phyloP scores from a whole-genome alignment of 2,329 filamentous ascomycete genomes.

The Phialophora macrospora region DNA sequence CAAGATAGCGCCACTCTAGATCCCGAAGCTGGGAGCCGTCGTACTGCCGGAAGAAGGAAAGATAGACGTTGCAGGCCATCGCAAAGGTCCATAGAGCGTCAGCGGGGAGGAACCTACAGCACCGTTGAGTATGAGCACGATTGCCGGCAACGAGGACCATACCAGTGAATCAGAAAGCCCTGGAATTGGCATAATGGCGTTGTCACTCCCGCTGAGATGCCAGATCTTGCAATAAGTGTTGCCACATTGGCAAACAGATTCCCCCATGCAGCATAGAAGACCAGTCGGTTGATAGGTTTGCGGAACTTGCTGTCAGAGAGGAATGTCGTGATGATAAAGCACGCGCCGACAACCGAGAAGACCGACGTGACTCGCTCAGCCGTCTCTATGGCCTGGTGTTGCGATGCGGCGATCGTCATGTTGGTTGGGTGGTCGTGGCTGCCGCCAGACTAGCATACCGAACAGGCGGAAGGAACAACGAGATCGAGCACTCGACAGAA shows the following conservation, averaged over 20 bases:
- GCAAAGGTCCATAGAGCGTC: constrained; percentile 77
- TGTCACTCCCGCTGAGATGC: constrained; percentile 55
- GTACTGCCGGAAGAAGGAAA: constrained; percentile 78
- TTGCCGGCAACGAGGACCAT: constrained; percentile 42
- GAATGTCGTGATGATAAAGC: constrained; percentile 75
- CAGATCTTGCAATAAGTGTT: constrained; percentile 72
- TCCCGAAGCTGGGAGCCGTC: constrained; percentile 66
- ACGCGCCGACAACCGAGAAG: constrained; percentile 71
- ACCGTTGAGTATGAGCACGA: background rate
- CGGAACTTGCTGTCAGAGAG: constrained; percentile 70
- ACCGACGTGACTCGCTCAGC: constrained; percentile 72
- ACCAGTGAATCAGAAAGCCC: constrained; percentile 82
- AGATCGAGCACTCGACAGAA: background rate
- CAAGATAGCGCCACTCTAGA: constrained; percentile 73
- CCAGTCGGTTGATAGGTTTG: constrained; percentile 83
- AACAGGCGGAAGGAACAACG: constrained; percentile 4
- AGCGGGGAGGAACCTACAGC: constrained; percentile 72
- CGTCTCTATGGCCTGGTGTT: constrained; percentile 62
- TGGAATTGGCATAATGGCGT: constrained; percentile 74
- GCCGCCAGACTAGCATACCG: constrained; percentile 9
- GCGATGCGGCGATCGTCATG: constrained; percentile 34
- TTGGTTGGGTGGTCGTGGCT: constrained; percentile 11
- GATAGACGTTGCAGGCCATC: constrained; percentile 83
- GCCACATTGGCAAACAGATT: constrained; percentile 79
- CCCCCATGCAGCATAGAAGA: constrained; percentile 82